Evolutionary conservation across 2,329 filamentous ascomycete species (phyloP), one percentile per base, ranked within the genome.

Genomic region (Calonectria naviculata): DNA sequence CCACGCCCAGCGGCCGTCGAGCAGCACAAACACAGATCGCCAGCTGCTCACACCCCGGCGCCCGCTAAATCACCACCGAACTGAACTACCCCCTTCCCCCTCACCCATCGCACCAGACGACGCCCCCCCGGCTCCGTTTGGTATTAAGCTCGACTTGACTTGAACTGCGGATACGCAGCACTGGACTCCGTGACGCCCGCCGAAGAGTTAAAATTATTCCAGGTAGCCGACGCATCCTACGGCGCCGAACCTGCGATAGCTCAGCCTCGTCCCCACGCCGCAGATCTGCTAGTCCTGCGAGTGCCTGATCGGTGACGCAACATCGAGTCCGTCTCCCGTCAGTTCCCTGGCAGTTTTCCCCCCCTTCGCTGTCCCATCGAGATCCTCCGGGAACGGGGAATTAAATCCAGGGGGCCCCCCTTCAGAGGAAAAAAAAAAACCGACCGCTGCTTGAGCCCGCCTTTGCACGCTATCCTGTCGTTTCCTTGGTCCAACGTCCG

Each of bases 221-320:
- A 61, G 58, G 71, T 70, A 77, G 68, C 72, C 49, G 42, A 42
- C 54, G 24, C 75, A 71, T 72, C 71, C 75, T 70, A 58, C 66
- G 36, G 68, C 44, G 52, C 71, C 76, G 68, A 75, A 75, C 64
- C 61, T 71, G 65, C 74, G 56, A 75, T 74, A 73, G 75, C 72
- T 74, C 75, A 72, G 72, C 74, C 72, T 74, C 65, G 71, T 76
- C 74, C 67, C 77, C 77, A 77, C 77, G 76, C 54, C 68, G 74
- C 74, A 75, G 73, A 78, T 75, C 75, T 74, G 63, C 72, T 70
- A 68, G 54, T 72, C 60, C 52, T 77, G 67, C 71, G 68, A 64
- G 75, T 78, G 65, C 75, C 73, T 76, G 71, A 72, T 74, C 71
- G 74, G 71, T 76, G 76, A 78, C 77, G 67, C 76, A 78, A 74